Base-by-base conservation (phyloP, 2,329 filamentous ascomycete species). In the Fusarium ambrosium region DNA sequence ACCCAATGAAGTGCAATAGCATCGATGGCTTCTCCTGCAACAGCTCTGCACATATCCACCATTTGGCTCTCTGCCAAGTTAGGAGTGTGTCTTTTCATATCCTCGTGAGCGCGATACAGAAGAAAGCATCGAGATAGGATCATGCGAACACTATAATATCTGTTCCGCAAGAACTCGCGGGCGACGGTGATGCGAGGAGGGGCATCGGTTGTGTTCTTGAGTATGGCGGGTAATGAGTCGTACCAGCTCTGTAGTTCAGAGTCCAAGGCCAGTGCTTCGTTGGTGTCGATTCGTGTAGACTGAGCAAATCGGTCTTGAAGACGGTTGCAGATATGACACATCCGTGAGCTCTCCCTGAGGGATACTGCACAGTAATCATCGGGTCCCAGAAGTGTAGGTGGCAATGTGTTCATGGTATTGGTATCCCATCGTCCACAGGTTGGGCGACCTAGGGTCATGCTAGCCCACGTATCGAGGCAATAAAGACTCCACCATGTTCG, bases 401-500 rank as follows among this genome's bases (percentile, higher is more conserved):
- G 69, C 6, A 67, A 68, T 1, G 79, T 80, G 64, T 81, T 79
- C 80, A 82, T 82, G 9, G 80, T 79, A 7, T 59, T 76, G n/a
- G 62, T 70, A 6, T 82, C 79, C 78, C 79, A 80, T 11, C 77
- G 75, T 36, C 78, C 80, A 62, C 77, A 79, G 22, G 65, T 78
- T n/a, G 92, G 92, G 55, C 92, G 87, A 9, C 92, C 92, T 74
- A 93, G 88, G 3, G 91, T 93, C 65, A 92, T 92, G 37, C 89
- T 91, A 1, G 90, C 92, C 92, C 92, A 94, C 0, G 91, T 92
- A 79, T 94, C 92, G 39, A 94, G 85, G 78, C 91, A 92, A 81
- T 93, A 92, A 22, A 93, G 82, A 64, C 89, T 92, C 92, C 92
- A 94, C 92, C 92, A 94, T 9, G 92, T 92, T 58, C 91, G 87